Percentiles rank a stretch among this genome's conserved stretches.
phyloP scores from a whole-genome alignment of 2,329 filamentous ascomycete species.

The Aureobasidium sp. region DNA sequence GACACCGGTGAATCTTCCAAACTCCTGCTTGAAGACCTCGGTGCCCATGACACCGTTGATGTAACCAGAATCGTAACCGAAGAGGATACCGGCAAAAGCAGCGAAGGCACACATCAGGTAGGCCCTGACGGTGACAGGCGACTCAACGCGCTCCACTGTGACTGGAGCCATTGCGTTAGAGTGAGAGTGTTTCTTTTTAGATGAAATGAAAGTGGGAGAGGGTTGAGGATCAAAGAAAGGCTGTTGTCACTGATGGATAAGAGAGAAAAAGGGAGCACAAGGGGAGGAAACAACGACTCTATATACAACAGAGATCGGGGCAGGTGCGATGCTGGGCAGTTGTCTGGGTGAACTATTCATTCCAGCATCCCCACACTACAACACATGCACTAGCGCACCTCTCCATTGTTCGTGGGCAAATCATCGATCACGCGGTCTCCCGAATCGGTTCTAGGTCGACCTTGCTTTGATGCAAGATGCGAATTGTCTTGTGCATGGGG shows the following conservation, averaged over 20 bases:
- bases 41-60: conserved; percentile 45
- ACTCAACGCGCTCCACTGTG: conserved; percentile 22
- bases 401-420: conserved; percentile 7
- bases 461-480: not conserved
- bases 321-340: not conserved
- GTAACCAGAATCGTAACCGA: conserved; percentile 51
- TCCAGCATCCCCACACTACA: not conserved
- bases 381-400: not conserved
- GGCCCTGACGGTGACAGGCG: conserved; percentile 35
- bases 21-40: conserved; percentile 35
- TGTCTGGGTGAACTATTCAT: conserved; percentile 8
- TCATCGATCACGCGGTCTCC: not conserved
- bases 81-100: conserved; percentile 35
- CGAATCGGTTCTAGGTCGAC: not conserved
- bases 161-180: conserved; percentile 13
- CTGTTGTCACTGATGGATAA: not conserved
- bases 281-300: not conserved
- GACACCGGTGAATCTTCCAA: conserved; percentile 17
- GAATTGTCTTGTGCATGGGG: conserved; percentile 8
- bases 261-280: not conserved
- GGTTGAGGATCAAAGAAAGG: not conserved
- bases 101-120: conserved; percentile 45
- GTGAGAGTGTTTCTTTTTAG: not conserved
- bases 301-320: not conserved
- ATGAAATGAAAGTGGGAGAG: not conserved